Base-by-base conservation (phyloP, 345 rosid genomes). In the Hibiscus mutabilis region DNA sequence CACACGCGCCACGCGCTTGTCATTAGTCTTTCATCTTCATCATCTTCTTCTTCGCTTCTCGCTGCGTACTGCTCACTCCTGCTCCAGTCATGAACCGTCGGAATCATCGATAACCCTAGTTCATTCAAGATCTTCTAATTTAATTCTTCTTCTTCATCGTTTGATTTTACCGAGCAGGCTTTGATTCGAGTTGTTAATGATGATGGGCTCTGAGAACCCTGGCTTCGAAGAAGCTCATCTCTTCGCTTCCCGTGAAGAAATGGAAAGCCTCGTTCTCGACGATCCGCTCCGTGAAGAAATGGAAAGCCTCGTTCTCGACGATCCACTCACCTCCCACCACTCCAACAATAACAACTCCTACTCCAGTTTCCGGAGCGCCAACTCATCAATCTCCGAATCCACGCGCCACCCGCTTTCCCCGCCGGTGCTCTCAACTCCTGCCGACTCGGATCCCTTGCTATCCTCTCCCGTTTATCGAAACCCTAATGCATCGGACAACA, bases 171-270 rank as follows among this genome's bases (percentile, higher is more conserved):
- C 8, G 42, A 37, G 10, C 42, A 37, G 8, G 40, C 44, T 35
- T 64, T 66, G 67, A 19, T 42, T 72, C 64, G 15, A 57, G 31
- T 60, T 6, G 15, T 14, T 9, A 74, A 14, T 74, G 78, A 94
- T 94, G 98, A 91, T 91, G 98, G 97, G 92, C 68, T 90, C 95
- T 63, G 96, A 91, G 76, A 85, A 81, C 66, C 87, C 79, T 58
- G 86, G 84, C 37, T 79, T 67, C 69, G 86, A 84, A 73, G 90
- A 84, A 58, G 81, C 92, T 19, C 85, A 79, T 21, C 79, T 82
- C 68, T 80, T 76, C 69, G 80, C 87, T n/a, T 58, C 91, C 52
- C 86, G 70, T 53, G 96, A 87, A 64, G 88, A 91, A 3, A 85
- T 86, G 96, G 93, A 94, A 61, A 87, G 68, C 70, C 96, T 94